Evolutionary conservation across 1,139 yeast genomes (phyloP).

Genomic region (Candida sp.): DNA sequence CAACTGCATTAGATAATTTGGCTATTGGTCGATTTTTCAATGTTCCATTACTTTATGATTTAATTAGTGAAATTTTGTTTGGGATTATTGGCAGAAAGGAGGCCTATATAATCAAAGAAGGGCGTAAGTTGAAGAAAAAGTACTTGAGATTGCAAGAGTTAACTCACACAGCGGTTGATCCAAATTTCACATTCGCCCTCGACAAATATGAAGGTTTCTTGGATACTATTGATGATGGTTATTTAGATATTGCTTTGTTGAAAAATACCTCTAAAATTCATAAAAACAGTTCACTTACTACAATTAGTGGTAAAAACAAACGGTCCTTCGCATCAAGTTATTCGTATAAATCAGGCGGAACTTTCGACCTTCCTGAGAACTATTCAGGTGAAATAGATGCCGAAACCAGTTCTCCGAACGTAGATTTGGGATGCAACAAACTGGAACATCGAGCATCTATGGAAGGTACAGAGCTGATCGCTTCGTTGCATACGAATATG

Average conservation of each 20-base stretch:
- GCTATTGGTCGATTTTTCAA: conserved; percentile 61
- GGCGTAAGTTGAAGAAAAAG: conserved; percentile 26
- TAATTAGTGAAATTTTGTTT: conserved; percentile 64
- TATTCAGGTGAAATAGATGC: not conserved
- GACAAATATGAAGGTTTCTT: conserved; percentile 76
- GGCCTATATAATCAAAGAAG: conserved; percentile 44
- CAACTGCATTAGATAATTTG: conserved; percentile 64
- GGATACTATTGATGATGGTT: conserved; percentile 61
- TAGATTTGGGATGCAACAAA: too few species aligned
- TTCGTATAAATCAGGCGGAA: not conserved
- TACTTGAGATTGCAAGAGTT: conserved; percentile 23
- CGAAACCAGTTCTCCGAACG: not conserved
- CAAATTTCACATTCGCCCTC: conserved; percentile 32
- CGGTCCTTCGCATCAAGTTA: conserved; percentile 9
- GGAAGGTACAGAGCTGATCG: not conserved
- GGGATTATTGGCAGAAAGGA: conserved; percentile 69
- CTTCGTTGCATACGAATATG: too few species aligned
- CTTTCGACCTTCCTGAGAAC: not conserved
- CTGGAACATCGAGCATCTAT: not conserved
- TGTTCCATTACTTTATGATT: conserved; percentile 65
- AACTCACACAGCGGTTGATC: conserved; percentile 20
- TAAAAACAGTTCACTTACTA: conserved; percentile 14
- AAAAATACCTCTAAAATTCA: conserved; percentile 38
- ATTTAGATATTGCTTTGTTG: conserved; percentile 53
- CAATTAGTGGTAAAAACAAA: conserved; percentile 11